Conservation (phyloP, 164 flowering plant species). For the Hamamelis virginiana region DNA sequence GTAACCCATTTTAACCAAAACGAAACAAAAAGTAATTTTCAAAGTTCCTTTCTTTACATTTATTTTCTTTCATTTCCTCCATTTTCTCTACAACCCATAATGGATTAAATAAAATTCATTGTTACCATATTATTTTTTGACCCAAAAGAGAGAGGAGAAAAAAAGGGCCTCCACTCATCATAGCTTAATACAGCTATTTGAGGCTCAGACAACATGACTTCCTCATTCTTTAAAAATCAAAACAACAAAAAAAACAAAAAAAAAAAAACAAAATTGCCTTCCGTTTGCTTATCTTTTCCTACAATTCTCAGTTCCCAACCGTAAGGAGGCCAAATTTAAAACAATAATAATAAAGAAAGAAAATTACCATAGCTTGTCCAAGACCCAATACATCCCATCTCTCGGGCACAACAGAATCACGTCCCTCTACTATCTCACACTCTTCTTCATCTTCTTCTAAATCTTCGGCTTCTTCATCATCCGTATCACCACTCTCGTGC, state of each 20-base stretch:
- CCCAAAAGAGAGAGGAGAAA: too few species aligned
- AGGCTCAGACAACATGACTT: too few species aligned
- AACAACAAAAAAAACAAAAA: not conserved
- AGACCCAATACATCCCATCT: constrained; percentile 93
- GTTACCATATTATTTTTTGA: too few species aligned
- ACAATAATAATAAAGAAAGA: not conserved
- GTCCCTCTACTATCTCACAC: constrained; percentile 14
- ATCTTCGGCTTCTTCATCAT: constrained; percentile 19
- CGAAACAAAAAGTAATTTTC: too few species aligned
- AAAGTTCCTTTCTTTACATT: too few species aligned
- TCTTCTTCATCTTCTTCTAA: constrained; percentile 35
- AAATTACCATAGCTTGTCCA: constrained; percentile 91
- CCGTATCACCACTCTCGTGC: not conserved
- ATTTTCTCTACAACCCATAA: too few species aligned
- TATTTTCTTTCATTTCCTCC: too few species aligned
- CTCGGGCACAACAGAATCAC: constrained; percentile 38
- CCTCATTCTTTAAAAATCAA: not conserved
- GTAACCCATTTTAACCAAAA: too few species aligned
- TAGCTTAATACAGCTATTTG: too few species aligned
- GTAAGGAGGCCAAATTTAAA: not conserved
- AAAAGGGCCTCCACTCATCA: too few species aligned
- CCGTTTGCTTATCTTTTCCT: not conserved
- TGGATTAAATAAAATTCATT: too few species aligned
- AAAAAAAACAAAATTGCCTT: not conserved
- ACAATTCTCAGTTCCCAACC: not conserved